A percentile compares a stretch with the other conserved stretches of the same genome.
These are phyloP conservation scores for Tetradesmus obliquus DNA, from an alignment of 139 green algal species.

Conservation along the genomic window DNA sequence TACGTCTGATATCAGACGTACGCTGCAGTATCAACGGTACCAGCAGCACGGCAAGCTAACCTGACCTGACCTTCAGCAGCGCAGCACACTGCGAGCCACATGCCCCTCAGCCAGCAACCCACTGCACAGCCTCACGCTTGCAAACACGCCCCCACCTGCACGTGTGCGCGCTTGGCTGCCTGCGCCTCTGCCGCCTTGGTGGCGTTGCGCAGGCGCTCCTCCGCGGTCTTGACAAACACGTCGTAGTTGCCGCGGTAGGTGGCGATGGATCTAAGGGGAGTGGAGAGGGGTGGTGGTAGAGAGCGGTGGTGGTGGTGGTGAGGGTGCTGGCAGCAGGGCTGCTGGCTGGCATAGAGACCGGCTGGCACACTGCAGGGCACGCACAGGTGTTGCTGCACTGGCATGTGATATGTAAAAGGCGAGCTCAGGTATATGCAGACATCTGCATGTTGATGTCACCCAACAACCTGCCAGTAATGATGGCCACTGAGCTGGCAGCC, in stretches of 20 bases:
- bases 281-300: background rate
- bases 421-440: no score
- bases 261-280: constrained; percentile 38
- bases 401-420: no score
- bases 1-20: no score
- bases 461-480: no score
- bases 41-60: background rate
- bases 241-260: constrained; percentile 91
- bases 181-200: constrained; percentile 77
- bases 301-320: background rate
- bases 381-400: no score
- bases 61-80: background rate
- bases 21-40: no score
- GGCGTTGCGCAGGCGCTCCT: constrained; percentile 70
- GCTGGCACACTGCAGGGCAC: no score
- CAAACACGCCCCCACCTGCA: constrained; percentile 13
- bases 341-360: background rate
- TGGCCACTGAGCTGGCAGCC: no score
- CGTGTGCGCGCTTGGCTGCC: constrained; percentile 80
- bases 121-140: background rate
- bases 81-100: background rate
- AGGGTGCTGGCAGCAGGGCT: background rate
- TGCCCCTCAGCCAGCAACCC: background rate
- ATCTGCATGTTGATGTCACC: no score
- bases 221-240: constrained; percentile 83